These are phyloP conservation scores for Wallemia ichthyophaga DNA, from an alignment of 1,284 basidiomycete species.

Conservation along the genomic window DNA sequence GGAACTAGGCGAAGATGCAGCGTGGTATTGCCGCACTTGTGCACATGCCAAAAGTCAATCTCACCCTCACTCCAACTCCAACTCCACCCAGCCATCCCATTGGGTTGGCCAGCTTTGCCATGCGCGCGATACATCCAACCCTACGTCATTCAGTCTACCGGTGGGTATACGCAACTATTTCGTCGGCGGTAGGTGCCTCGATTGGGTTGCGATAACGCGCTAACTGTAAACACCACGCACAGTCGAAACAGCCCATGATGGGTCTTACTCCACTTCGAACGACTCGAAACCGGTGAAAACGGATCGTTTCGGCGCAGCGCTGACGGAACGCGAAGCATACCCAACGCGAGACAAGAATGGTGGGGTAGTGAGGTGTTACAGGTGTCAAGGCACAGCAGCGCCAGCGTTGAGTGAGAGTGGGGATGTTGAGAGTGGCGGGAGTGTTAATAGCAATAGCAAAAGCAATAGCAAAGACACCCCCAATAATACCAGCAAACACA, in stretches of 20 bases:
- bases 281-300: conserved; percentile 51
- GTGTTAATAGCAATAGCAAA: too few relatives aligned
- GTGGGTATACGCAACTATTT: background rate
- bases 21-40: conserved; percentile 76
- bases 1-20: conserved; percentile 54
- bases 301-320: conserved; percentile 42
- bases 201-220: background rate
- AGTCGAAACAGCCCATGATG: conserved; percentile 43
- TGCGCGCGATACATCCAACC: background rate
- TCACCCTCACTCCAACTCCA: conserved; percentile 3
- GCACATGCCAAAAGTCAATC: conserved; percentile 11
- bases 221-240: conserved; percentile 1
- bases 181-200: background rate
- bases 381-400: conserved; percentile 46
- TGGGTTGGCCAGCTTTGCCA: background rate
- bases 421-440: conserved; percentile 3
- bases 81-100: conserved; percentile 7
- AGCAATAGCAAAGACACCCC: too few relatives aligned
- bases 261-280: conserved; percentile 43
- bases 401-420: conserved; percentile 13
- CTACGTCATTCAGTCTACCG: background rate
- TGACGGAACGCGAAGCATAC: conserved; percentile 73
- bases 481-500: too few relatives aligned
- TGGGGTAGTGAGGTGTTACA: conserved; percentile 54
- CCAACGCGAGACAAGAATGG: conserved; percentile 61